Evolutionary conservation across 2,329 filamentous ascomycete genomes (phyloP).

Genomic region (Torrubiella hemipterigena): DNA sequence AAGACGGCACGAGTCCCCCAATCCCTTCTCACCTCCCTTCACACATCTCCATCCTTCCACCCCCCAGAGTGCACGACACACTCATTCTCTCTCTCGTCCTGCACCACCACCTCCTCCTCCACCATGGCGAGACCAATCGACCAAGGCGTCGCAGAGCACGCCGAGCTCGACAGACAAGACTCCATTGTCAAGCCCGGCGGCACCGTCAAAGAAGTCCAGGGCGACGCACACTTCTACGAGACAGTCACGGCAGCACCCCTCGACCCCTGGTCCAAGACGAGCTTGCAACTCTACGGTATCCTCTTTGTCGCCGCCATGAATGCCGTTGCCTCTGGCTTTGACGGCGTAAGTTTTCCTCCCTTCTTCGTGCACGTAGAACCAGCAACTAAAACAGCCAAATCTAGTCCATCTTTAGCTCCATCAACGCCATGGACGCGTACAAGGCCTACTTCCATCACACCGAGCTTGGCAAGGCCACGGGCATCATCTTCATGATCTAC

Average conservation of each 20-base stretch:
- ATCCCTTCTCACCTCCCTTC: too few species aligned
- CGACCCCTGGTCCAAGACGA: slow-evolving; percentile 20
- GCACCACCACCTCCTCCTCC: too few species aligned
- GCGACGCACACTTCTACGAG: slow-evolving; percentile 15
- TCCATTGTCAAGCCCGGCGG: slow-evolving; percentile 11
- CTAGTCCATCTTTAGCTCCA: slow-evolving; percentile 17
- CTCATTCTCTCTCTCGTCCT: too few species aligned
- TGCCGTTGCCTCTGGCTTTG: slow-evolving; percentile 24
- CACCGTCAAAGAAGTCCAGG: slow-evolving; percentile 15
- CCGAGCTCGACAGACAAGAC: too few species aligned
- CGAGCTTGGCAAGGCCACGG: slow-evolving; percentile 15
- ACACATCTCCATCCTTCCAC: too few species aligned
- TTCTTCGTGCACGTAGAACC: background rate
- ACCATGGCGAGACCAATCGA: too few species aligned
- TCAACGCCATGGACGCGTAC: slow-evolving; percentile 19
- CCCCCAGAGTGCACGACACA: too few species aligned
- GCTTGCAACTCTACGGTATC: slow-evolving; percentile 22
- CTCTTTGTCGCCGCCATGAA: slow-evolving; percentile 23
- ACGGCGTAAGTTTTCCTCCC: slow-evolving; percentile 16
- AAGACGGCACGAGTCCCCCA: too few species aligned
- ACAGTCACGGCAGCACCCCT: slow-evolving; percentile 15
- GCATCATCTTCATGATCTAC: slow-evolving; percentile 30
- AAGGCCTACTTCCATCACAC: slow-evolving; percentile 15
- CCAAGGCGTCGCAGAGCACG: too few species aligned
- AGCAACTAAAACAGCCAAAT: background rate